Base-by-base conservation (phyloP, 352 stramenopile genomes). In the Plasmopara viticola region DNA sequence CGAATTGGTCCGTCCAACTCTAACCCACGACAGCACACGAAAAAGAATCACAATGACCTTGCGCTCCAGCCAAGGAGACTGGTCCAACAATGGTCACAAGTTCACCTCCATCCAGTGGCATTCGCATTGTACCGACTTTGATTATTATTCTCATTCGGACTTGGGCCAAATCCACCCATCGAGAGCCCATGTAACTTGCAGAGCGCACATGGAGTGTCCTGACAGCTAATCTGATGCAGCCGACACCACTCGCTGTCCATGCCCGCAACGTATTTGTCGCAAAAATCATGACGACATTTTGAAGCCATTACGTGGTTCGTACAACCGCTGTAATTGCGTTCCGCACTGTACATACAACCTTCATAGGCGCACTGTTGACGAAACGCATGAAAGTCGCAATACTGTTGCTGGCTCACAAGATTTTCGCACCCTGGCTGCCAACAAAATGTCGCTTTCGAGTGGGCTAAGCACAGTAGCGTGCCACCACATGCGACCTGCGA, bases 391-490 rank as follows among this genome's bases (percentile, higher is more conserved):
- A 72, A 68, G 17, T 78, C 72, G 52, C 78, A 89, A 45, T 87
- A 84, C 29, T 74, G 62, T 4, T 74, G 63, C 14, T 58, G 56
- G 0, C 62, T 58, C 20, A 89, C 74, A 15, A 89, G 53, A 28
- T 78, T 80, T 46, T 87, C 74, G 30, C 78, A 89, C 9, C 58
- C 68, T 12, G 78, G 62, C 14, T 82, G 64, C 66, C 72, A 82
- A 47, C 78, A 89, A 56, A 84, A 81, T 15, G 66, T 80, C 4
- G 70, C 69, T 18, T 72, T 70, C 18, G 56, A 58, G 44, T 87
- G 79, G 3, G 60, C 43, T 9, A 70, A 59, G 39, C 78, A 89
- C n/a, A 89, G 57, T 9, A 61, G 41, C 29, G 43, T 38, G n/a
- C 48, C 40, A 2, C 18, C 45, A 29, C 52, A 51, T 38, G 72